phyloP scores from a whole-genome alignment of 805 yeast species.

The Candida ovalis region DNA sequence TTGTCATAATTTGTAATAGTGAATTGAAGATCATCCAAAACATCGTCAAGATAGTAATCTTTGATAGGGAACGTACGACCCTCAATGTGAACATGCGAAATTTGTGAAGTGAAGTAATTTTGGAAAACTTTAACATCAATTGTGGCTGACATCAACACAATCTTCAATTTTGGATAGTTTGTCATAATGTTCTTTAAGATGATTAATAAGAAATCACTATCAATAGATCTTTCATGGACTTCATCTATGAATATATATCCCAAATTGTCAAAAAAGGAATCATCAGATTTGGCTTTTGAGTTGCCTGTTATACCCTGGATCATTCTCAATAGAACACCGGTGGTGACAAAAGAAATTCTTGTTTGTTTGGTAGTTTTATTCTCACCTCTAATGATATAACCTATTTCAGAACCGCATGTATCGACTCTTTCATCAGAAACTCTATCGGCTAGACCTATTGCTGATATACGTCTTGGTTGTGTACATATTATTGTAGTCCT shows the following conservation, averaged over 20 bases:
- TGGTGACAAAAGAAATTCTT: constrained; percentile 81
- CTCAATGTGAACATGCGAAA: constrained; percentile 71
- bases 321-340: constrained; percentile 88
- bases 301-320: constrained; percentile 50
- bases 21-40: constrained; percentile 57
- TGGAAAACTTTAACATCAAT: constrained; percentile 68
- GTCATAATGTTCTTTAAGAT: constrained; percentile 60
- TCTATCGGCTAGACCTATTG: constrained; percentile 91
- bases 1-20: constrained; percentile 34
- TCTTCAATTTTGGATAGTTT: constrained; percentile 51
- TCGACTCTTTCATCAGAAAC: constrained; percentile 78
- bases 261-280: constrained; percentile 46
- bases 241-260: constrained; percentile 84
- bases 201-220: constrained; percentile 79
- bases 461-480: constrained; percentile 94
- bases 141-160: constrained; percentile 92
- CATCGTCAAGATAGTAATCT: constrained; percentile 68
- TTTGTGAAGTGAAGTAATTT: constrained; percentile 55
- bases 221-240: constrained; percentile 95
- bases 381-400: constrained; percentile 89
- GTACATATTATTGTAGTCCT: constrained; percentile 72
- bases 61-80: constrained; percentile 93
- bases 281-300: constrained; percentile 20
- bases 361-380: constrained; percentile 60
- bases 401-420: constrained; percentile 70